Evolutionary conservation across 78 protist species (phyloP).

Genomic region (Dictyostelium capitatum): DNA sequence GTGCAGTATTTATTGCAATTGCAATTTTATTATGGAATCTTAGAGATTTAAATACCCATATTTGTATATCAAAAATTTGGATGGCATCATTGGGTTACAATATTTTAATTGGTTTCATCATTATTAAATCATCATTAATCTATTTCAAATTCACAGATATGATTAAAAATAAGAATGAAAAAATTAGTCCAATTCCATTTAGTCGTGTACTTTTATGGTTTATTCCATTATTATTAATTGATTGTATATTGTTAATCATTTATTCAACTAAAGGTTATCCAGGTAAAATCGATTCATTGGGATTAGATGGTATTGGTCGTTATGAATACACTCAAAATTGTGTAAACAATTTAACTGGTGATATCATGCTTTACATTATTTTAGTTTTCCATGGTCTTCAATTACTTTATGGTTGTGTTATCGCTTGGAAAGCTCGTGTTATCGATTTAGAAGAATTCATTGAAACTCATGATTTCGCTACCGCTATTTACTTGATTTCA

Average conservation of each 20-base stretch:
- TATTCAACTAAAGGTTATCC: conserved; percentile 40
- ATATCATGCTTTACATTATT: conserved; percentile 36
- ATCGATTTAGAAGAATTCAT: conserved; percentile 70
- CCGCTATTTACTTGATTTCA: conserved; percentile 46
- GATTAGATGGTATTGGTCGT: conserved; percentile 70
- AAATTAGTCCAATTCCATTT: conserved; percentile 49
- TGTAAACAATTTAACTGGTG: conserved; percentile 51
- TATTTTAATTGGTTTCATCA: conserved; percentile 56
- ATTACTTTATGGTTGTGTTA: conserved; percentile 59
- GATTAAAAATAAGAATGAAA: background rate
- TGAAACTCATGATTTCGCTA: conserved; percentile 60
- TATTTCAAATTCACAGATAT: conserved; percentile 36
- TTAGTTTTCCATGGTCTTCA: conserved; percentile 63
- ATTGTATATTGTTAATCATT: conserved; percentile 23
- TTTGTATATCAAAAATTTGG: conserved; percentile 51
- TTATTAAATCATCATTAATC: conserved; percentile 50
- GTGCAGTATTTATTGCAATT: conserved; percentile 28
- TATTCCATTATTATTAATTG: conserved; percentile 4
- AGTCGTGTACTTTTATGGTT: conserved; percentile 2
- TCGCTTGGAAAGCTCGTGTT: conserved; percentile 54
- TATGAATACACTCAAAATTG: conserved; percentile 75
- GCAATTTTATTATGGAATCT: conserved; percentile 42
- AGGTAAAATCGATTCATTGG: conserved; percentile 14
- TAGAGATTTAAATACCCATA: background rate
- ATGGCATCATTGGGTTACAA: conserved; percentile 70